Base-by-base conservation (phyloP, 2,329 filamentous ascomycete genomes). In the Helotiales sp. region DNA sequence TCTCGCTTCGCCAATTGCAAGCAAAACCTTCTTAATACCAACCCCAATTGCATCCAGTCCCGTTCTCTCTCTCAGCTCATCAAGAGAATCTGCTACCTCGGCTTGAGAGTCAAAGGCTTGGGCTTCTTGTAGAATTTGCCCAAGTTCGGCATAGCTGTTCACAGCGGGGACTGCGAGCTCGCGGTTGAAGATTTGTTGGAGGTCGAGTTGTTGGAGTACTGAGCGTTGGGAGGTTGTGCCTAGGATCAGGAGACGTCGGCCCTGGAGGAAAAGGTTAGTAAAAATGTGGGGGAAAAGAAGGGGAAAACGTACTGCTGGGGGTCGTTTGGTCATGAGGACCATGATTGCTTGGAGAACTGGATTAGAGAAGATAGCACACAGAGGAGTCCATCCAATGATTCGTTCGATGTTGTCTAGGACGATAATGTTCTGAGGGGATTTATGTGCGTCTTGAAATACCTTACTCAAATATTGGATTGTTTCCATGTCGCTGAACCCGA, bases 331-430 rank as follows among this genome's bases (percentile, higher is more conserved):
- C 60, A 92, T 81, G 61, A 91, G 80, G 4, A 89, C 88, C 80
- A 90, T 90, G 47, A 92, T 78, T 17, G 89, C 87, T 70, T 90
- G 87, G 20, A 92, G 80, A 6, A 92, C 88, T 17, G 83, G 83
- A 73, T 91, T 96, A 75, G 91, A 95, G 82, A 97, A 97, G 52
- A 94, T 89, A 40, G 91, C 90, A 1, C 96, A 96, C 59, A 97
- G 93, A 0, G 93, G 92, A 50, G 95, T 93, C 92, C 93, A 99
- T 77, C 97, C 95, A 73, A 98, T 91, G 64, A 98, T 87, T 70
- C 91, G 85, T 80, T 98, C 96, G 72, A 99, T 91, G 73, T 96
- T 92, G 78, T 98, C 96, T 26, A 98, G 85, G 6, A 99, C 93
- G n/a, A 99, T 86, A 60, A 97, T 89, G 75, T 93, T 97, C 40